Percentiles rank a stretch among this genome's conserved stretches.
Evolutionary conservation across 2,329 filamentous ascomycete species (phyloP).

Genomic region (Nemania sp.): DNA sequence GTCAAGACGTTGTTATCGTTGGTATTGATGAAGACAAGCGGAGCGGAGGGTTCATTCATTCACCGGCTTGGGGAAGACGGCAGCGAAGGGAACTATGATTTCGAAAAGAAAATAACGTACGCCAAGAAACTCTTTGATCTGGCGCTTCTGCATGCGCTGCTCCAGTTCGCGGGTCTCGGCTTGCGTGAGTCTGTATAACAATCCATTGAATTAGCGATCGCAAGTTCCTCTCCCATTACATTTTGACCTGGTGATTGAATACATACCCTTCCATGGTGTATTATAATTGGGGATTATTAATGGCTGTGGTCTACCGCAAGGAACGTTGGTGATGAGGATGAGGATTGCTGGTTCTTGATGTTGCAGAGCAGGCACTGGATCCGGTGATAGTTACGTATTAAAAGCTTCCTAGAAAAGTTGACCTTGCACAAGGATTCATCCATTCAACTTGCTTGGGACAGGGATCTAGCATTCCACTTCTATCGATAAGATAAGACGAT

Average conservation of each 20-base stretch:
- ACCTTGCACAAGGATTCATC: not conserved
- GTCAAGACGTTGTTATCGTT: not conserved
- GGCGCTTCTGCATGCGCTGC: slow-evolving; percentile 94
- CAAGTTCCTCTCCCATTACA: not conserved
- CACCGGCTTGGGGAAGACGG: not conserved
- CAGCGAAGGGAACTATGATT: not conserved
- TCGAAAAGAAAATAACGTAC: slow-evolving; percentile 72
- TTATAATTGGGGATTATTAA: not conserved
- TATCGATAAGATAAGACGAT: slow-evolving; percentile 38
- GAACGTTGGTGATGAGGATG: not conserved
- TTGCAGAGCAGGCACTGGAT: not conserved
- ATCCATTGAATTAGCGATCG: slow-evolving; percentile 17
- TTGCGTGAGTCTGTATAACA: slow-evolving; percentile 69
- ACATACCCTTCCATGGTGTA: slow-evolving; percentile 49
- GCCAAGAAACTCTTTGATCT: slow-evolving; percentile 99
- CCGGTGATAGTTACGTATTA: slow-evolving; percentile 4
- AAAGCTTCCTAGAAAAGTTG: slow-evolving; percentile 17
- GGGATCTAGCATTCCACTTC: not conserved
- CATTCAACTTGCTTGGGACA: not conserved
- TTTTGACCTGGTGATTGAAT: not conserved
- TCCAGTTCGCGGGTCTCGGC: slow-evolving; percentile 93
- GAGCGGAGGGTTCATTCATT: not conserved
- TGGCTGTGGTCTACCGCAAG: not conserved
- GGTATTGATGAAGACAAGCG: not conserved
- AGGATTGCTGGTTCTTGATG: not conserved